Conservation (phyloP, 1,284 basidiomycete species). For the Rhodotorula sp. region DNA sequence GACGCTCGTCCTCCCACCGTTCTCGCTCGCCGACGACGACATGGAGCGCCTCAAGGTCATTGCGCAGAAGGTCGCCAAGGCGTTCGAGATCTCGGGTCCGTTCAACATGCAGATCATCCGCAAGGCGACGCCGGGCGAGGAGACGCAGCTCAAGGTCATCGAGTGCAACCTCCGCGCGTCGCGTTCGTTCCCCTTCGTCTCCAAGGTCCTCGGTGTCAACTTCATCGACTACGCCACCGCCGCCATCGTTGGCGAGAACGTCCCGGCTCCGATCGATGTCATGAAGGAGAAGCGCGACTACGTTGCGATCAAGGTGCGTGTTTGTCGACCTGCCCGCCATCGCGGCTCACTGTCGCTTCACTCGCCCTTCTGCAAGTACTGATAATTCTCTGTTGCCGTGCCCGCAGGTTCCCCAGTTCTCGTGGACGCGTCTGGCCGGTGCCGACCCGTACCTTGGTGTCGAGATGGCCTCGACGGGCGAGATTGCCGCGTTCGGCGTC, state of each 20-base stretch:
- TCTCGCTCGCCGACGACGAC: slow-evolving; percentile 74
- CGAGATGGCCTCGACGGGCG: slow-evolving; percentile 98
- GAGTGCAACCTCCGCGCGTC: slow-evolving; percentile 98
- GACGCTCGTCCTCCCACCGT: slow-evolving; percentile 95
- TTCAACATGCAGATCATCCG: slow-evolving; percentile 99
- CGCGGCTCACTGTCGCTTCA: too few relatives aligned
- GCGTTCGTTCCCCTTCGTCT: slow-evolving; percentile 98
- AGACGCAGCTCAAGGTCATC: slow-evolving; percentile 86
- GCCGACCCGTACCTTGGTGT: slow-evolving; percentile 68
- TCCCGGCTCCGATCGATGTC: slow-evolving; percentile 75
- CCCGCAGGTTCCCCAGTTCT: slow-evolving; percentile 77
- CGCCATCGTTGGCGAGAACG: slow-evolving; percentile 85
- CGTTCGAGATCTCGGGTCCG: slow-evolving; percentile 95
- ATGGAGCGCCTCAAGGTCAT: slow-evolving; percentile 87
- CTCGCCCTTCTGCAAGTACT: too few relatives aligned
- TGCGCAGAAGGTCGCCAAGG: slow-evolving; percentile 89
- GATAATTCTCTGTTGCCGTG: too few relatives aligned
- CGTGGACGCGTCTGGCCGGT: slow-evolving; percentile 89
- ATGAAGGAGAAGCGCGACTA: slow-evolving; percentile 84
- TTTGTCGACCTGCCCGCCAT: too few relatives aligned
- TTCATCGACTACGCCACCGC: slow-evolving; percentile 93
- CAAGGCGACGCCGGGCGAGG: slow-evolving; percentile 64
- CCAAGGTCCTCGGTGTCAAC: slow-evolving; percentile 94
- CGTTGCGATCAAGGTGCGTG: slow-evolving; percentile 79
- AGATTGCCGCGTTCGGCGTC: slow-evolving; percentile 95